Conservation (phyloP, 257 asterid species). For the Solanum paucissectum region DNA sequence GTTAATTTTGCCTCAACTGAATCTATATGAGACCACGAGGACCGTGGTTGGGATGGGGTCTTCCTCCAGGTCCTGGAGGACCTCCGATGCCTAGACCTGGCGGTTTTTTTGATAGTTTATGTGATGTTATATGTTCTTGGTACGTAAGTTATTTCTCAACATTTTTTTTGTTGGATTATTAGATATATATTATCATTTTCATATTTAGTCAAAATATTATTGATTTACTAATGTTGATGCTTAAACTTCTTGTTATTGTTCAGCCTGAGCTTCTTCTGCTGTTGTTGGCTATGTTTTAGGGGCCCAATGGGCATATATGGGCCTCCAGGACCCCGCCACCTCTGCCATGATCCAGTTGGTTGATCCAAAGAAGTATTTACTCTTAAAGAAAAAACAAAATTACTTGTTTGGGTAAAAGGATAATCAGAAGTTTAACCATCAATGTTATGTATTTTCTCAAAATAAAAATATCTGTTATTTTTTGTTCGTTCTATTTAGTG, state of each 20-base stretch:
- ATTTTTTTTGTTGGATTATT: background rate
- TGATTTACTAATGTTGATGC: too few species aligned
- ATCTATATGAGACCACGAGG: too few species aligned
- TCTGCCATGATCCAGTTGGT: background rate
- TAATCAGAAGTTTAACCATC: background rate
- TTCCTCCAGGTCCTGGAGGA: too few species aligned
- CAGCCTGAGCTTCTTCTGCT: background rate
- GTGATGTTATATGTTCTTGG: background rate
- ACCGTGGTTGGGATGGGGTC: too few species aligned
- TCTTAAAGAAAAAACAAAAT: background rate
- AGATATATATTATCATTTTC: background rate
- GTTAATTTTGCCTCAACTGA: too few species aligned
- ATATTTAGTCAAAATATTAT: background rate
- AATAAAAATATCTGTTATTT: background rate
- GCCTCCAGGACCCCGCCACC: background rate
- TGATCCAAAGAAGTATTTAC: background rate
- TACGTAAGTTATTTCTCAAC: too few species aligned
- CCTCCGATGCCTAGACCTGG: background rate
- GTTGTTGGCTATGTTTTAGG: background rate
- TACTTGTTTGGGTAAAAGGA: background rate
- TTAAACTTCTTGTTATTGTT: too few species aligned
- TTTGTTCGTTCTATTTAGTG: background rate
- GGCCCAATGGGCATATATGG: background rate
- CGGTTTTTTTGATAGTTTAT: too few species aligned
- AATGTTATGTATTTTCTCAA: background rate